phyloP scores from a whole-genome alignment of 768 basidiomycete genomes.

The Panaeolus cyanescens region DNA sequence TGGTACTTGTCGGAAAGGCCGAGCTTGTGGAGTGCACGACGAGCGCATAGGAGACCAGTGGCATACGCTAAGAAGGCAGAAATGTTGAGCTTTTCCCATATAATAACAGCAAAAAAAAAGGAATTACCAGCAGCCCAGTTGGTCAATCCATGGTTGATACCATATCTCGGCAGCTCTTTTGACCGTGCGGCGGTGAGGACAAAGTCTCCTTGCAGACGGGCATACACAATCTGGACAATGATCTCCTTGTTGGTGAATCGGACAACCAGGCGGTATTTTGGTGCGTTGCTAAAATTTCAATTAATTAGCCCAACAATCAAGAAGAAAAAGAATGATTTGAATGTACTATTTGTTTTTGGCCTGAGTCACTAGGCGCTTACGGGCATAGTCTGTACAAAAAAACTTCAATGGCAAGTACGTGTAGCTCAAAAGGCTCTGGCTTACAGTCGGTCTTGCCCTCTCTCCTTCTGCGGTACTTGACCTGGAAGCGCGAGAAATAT shows the following conservation, averaged over 20 bases:
- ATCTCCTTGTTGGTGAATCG: conserved; percentile 98
- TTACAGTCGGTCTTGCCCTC: conserved; percentile 99
- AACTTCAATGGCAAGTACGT: conserved; percentile 8
- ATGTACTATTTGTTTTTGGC: conserved; percentile 99
- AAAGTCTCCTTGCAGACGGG: conserved; percentile 96
- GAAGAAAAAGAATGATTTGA: neutral
- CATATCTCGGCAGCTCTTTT: conserved; percentile 90
- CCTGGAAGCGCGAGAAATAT: conserved; percentile 98
- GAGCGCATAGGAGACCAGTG: conserved; percentile 92
- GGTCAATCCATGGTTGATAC: conserved; percentile 96
- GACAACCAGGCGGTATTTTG: conserved; percentile 98
- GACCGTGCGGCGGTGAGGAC: conserved; percentile 88
- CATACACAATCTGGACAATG: conserved; percentile 94
- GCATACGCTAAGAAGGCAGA: conserved; percentile 72
- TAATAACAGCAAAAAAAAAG: neutral
- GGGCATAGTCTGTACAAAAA: conserved; percentile 81
- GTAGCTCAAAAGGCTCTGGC: conserved; percentile 22
- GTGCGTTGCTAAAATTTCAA: conserved; percentile 72
- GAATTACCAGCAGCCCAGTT: conserved; percentile 94
- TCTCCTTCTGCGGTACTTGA: conserved; percentile 95
- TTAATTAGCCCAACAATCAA: neutral
- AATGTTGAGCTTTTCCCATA: conserved; percentile 7
- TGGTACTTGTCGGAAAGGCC: conserved; percentile 98
- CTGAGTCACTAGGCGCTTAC: conserved; percentile 95
- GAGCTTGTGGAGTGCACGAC: conserved; percentile 92